Evolutionary conservation across 768 basidiomycete species (phyloP).

Genomic region (Leccinum rimulosum): DNA sequence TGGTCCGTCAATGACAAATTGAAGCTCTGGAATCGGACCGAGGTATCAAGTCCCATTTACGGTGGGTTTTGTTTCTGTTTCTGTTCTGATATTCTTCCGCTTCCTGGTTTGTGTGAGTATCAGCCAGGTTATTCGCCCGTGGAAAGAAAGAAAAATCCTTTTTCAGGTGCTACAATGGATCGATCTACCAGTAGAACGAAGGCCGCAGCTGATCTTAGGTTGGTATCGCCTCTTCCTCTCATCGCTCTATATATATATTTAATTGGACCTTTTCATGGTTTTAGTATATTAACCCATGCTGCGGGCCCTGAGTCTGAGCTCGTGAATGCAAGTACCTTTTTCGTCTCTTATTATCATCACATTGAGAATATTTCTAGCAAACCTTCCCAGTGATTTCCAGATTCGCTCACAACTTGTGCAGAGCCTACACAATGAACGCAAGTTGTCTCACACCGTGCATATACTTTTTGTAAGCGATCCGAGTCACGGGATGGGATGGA

Average conservation of each 20-base stretch:
- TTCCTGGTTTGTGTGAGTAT: not conserved
- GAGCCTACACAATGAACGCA: conserved; percentile 58
- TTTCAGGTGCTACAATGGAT: conserved; percentile 75
- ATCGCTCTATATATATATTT: not conserved
- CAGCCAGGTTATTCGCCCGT: not conserved
- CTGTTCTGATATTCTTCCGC: not conserved
- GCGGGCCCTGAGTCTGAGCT: conserved; percentile 61
- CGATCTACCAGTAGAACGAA: conserved; percentile 53
- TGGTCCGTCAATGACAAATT: conserved; percentile 7
- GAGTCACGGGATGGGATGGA: conserved; percentile 65
- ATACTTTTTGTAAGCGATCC: conserved; percentile 78
- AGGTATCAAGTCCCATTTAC: conserved; percentile 16
- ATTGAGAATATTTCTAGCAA: conserved; percentile 38
- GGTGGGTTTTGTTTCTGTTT: not conserved
- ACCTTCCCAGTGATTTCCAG: conserved; percentile 63
- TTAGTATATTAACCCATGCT: conserved; percentile 73
- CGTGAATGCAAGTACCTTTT: conserved; percentile 55
- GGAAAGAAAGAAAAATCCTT: conserved; percentile 48
- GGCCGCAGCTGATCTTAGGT: conserved; percentile 78
- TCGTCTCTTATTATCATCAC: not conserved
- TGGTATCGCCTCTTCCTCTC: conserved; percentile 5
- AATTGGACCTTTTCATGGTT: not conserved
- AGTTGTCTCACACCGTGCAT: conserved; percentile 78
- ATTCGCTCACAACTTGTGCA: conserved; percentile 51
- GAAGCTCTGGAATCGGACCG: conserved; percentile 8